Percentiles rank a stretch among this genome's conserved stretches.
These are phyloP conservation scores for Fagus crenata DNA, from an alignment of 306 rosid genomes.

Conservation along the genomic window DNA sequence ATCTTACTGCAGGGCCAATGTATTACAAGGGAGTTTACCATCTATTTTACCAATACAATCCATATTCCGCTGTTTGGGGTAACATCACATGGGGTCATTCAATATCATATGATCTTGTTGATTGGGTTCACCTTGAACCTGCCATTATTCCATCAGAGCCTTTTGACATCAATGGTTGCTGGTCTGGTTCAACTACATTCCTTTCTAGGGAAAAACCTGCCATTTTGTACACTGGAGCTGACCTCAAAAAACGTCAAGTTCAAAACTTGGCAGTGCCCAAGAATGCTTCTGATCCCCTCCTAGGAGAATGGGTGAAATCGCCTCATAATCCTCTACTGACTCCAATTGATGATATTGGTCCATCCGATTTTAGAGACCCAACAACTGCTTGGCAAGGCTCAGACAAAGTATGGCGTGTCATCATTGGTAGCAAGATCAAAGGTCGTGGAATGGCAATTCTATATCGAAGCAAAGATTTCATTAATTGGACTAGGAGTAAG, in stretches of 20 bases:
- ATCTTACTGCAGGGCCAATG: conserved; percentile 45
- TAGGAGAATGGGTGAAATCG: conserved; percentile 50
- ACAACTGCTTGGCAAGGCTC: conserved; percentile 57
- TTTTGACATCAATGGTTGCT: conserved; percentile 49
- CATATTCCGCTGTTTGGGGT: conserved; percentile 41
- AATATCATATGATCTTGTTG: conserved; percentile 50
- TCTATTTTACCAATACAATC: conserved; percentile 56
- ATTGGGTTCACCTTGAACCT: conserved; percentile 50
- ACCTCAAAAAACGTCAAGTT: conserved; percentile 36
- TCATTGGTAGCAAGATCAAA: conserved; percentile 45
- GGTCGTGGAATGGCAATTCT: conserved; percentile 43
- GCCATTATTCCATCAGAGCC: conserved; percentile 47
- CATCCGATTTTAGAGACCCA: conserved; percentile 49
- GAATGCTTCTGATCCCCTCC: conserved; percentile 45
- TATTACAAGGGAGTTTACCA: conserved; percentile 55
- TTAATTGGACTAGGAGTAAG: conserved; percentile 34
- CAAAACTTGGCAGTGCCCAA: conserved; percentile 47
- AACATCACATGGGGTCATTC: conserved; percentile 60
- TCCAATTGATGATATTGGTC: conserved; percentile 37
- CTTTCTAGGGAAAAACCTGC: conserved; percentile 34
- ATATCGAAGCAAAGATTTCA: conserved; percentile 46
- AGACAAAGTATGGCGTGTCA: conserved; percentile 44
- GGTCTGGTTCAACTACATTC: conserved; percentile 56
- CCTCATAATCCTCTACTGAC: conserved; percentile 49
- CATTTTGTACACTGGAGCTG: conserved; percentile 49